Percentiles rank a stretch among this genome's conserved stretches.
phyloP scores from a whole-genome alignment of 805 yeast species.

The Priceomyces medius region DNA sequence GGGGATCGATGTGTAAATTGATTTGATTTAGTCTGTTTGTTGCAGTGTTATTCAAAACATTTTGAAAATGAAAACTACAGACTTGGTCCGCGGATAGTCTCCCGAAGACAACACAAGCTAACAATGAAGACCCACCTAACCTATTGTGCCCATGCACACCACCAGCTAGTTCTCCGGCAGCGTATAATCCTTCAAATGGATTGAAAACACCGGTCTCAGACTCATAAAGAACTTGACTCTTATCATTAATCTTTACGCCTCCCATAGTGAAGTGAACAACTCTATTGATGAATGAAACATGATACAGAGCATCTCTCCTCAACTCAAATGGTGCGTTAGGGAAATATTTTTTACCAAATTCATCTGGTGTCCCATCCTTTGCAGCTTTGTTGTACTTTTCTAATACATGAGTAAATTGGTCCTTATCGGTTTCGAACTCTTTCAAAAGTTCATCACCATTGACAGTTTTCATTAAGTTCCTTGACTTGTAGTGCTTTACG shows the following conservation, averaged over 20 bases:
- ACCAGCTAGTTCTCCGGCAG: conserved; percentile 48
- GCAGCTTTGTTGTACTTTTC: conserved; percentile 43
- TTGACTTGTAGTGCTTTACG: conserved; percentile 54
- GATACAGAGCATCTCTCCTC: conserved; percentile 34
- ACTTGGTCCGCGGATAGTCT: conserved; percentile 45
- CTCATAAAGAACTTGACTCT: conserved; percentile 45
- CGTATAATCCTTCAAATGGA: conserved; percentile 38
- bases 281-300: conserved; percentile 54
- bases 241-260: conserved; percentile 56
- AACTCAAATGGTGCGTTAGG: conserved; percentile 47
- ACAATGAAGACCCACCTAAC: conserved; percentile 42
- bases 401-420: conserved; percentile 31
- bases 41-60: conserved; percentile 22
- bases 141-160: conserved; percentile 47
- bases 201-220: conserved; percentile 15
- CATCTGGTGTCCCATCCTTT: conserved; percentile 39
- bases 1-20: conserved; percentile 45
- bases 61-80: conserved; percentile 27
- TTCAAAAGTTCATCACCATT: conserved; percentile 44
- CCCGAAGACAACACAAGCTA: conserved; percentile 47
- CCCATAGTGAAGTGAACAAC: conserved; percentile 73
- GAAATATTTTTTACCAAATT: conserved; percentile 48
- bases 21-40: conserved; percentile 40
- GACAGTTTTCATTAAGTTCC: conserved; percentile 52
- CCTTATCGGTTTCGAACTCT: conserved; percentile 33